These are phyloP conservation scores for Agaricus sinodeliciosus DNA, from an alignment of 768 basidiomycete genomes.

Conservation along the genomic window DNA sequence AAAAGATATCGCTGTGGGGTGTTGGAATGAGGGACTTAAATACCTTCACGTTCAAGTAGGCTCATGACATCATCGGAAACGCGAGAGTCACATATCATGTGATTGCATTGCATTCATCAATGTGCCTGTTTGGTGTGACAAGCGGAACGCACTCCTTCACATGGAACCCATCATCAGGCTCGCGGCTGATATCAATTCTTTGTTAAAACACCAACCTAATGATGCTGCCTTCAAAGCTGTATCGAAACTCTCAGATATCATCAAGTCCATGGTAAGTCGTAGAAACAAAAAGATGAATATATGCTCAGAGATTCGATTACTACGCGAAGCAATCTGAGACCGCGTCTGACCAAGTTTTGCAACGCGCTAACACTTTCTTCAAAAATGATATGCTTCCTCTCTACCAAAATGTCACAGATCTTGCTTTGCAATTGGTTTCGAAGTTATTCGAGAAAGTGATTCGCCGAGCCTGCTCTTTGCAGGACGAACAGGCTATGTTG, in stretches of 20 bases:
- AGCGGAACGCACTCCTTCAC: neutral
- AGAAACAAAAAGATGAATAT: neutral
- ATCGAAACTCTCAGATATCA: neutral
- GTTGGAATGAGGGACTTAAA: neutral
- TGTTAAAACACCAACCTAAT: neutral
- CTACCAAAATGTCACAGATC: neutral
- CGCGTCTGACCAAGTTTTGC: neutral
- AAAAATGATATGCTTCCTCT: conserved; percentile 1
- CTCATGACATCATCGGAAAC: neutral
- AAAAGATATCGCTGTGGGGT: neutral
- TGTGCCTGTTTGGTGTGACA: neutral
- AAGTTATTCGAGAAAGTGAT: neutral
- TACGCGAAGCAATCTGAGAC: conserved; percentile 1
- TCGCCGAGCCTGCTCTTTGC: neutral
- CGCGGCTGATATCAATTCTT: neutral
- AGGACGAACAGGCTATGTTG: neutral
- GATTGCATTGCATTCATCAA: neutral
- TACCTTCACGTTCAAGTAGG: too few relatives aligned
- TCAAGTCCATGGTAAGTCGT: neutral
- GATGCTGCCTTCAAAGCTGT: neutral
- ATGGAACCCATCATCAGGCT: conserved; percentile 6
- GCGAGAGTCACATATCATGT: conserved; percentile 8
- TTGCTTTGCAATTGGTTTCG: neutral
- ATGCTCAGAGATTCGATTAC: neutral
- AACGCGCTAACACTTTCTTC: neutral